Evolutionary conservation across 1,284 basidiomycete genomes (phyloP).

Genomic region (Apiotrichum akiyoshidainum): DNA sequence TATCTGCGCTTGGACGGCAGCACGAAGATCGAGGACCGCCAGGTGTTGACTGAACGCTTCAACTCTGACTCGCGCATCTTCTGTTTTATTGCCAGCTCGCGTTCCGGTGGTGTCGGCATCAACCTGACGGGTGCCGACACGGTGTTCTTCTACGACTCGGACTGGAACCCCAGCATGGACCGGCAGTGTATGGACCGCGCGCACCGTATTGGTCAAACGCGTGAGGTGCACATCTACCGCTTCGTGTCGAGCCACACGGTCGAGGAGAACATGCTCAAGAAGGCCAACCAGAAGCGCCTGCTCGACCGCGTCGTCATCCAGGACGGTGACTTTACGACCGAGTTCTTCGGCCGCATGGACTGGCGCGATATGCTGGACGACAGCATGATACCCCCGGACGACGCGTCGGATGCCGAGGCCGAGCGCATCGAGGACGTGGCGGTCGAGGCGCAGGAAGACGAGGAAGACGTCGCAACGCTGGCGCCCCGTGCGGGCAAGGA

Average conservation of each 20-base stretch:
- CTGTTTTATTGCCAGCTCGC: constrained; percentile 88
- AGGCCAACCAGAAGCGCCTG: constrained; percentile 92
- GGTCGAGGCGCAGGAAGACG: constrained; percentile 29
- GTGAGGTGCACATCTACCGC: constrained; percentile 95
- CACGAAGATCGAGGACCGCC: constrained; percentile 92
- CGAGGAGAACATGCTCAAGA: constrained; percentile 92
- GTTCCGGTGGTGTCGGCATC: constrained; percentile 93
- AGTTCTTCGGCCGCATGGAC: constrained; percentile 59
- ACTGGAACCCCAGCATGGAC: constrained; percentile 98
- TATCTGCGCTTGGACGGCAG: constrained; percentile 91
- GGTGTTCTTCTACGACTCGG: constrained; percentile 87
- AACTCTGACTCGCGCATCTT: constrained; percentile 87
- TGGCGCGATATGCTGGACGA: constrained; percentile 79
- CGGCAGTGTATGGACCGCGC: constrained; percentile 90
- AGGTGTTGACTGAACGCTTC: constrained; percentile 94
- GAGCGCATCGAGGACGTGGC: constrained; percentile 32
- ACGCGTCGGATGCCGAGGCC: constrained; percentile 33
- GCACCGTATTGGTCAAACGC: constrained; percentile 80
- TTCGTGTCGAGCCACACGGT: constrained; percentile 82
- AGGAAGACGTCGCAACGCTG: constrained; percentile 29
- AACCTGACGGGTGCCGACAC: constrained; percentile 97
- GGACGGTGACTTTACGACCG: constrained; percentile 75
- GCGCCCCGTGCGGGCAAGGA: constrained; percentile 40
- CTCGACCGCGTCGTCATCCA: constrained; percentile 91
- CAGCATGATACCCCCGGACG: constrained; percentile 41